Conservation (phyloP, 768 basidiomycete genomes). For the Tylopilus plumbeoviolaceoides region DNA sequence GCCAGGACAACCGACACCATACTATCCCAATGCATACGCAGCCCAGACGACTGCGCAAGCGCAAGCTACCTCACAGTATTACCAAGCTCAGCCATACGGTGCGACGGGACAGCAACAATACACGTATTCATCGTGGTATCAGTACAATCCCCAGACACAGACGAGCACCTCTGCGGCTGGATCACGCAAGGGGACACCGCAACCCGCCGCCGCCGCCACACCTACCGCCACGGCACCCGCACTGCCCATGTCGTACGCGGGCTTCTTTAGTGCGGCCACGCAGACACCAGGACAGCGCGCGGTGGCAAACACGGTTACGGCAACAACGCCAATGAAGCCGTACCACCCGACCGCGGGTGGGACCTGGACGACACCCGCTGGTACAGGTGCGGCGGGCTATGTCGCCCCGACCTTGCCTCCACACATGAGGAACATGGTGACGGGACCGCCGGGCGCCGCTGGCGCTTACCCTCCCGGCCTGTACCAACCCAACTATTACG, state of each 20-base stretch:
- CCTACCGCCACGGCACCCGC: conserved; percentile 27
- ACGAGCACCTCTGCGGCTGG: conserved; percentile 21
- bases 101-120: conserved; percentile 38
- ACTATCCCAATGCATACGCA: conserved; percentile 30
- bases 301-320: conserved; percentile 52
- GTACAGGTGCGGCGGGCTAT: conserved; percentile 21
- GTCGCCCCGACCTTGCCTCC: conserved; percentile 39
- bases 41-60: conserved; percentile 23
- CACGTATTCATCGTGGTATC: conserved; percentile 42
- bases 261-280: conserved; percentile 35
- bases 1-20: conserved; percentile 33
- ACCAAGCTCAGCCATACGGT: conserved; percentile 34
- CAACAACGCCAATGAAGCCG: conserved; percentile 27
- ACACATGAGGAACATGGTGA: conserved; percentile 33
- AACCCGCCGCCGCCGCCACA: conserved; percentile 31
- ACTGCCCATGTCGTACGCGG: conserved; percentile 36
- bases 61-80: conserved; percentile 33
- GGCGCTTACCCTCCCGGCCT: conserved; percentile 15
- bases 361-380: conserved; percentile 26
- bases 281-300: conserved; percentile 41
- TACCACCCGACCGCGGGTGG: conserved; percentile 26
- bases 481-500: conserved; percentile 32
- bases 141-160: conserved; percentile 35
- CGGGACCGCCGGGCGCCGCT: conserved; percentile 21
- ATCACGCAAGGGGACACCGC: conserved; percentile 43